Evolutionary conservation across 768 basidiomycete genomes (phyloP), one percentile per base, ranked within the genome.

Genomic region (Suillus alpinus): DNA sequence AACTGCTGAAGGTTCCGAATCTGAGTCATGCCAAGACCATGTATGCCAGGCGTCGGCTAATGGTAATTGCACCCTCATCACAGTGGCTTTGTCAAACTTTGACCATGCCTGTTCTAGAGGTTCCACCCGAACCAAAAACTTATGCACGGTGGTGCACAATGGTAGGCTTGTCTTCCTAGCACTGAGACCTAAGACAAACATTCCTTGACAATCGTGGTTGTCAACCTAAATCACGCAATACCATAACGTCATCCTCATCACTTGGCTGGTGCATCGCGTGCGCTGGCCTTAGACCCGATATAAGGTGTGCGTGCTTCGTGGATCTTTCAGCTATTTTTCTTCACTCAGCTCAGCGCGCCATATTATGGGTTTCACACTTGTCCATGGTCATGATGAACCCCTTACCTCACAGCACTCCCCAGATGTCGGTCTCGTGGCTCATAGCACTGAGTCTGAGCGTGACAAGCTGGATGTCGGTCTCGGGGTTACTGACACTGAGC

Each of bases 191-290:
- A 40, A 16, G 46, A 23, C 44, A 23, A 26, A 1, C 7, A 4
- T 16, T 47, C 26, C 14, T 47, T 47, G 26, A 29, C 46, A 6
- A 67, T 66, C 63, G 52, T 52, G 40, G 16, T 56, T 51, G 37
- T 50, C 58, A 55, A 66, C 68, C 68, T 61, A 66, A 67, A 73
- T 73, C 73, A 74, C 72, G 72, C 72, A 64, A 73, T 75, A 43
- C 0, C 26, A 67, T 69, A 39, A 59, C 65, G 66, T 59, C 64
- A 67, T 65, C 47, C 55, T 41, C 49, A n/a, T 36, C n/a, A 29
- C 52, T 49, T 43, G 46, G 29, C 32, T 23, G 20, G 49, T 49
- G 26, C 44, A 37, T 18, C 23, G 29, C 57, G 44, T 61, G 59
- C 20, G 9, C 20, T 57, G 10, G 8, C 52, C 46, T 59, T 41